Base-by-base conservation (phyloP, 768 basidiomycete genomes). In the Pilatotrama ljubarskyi region DNA sequence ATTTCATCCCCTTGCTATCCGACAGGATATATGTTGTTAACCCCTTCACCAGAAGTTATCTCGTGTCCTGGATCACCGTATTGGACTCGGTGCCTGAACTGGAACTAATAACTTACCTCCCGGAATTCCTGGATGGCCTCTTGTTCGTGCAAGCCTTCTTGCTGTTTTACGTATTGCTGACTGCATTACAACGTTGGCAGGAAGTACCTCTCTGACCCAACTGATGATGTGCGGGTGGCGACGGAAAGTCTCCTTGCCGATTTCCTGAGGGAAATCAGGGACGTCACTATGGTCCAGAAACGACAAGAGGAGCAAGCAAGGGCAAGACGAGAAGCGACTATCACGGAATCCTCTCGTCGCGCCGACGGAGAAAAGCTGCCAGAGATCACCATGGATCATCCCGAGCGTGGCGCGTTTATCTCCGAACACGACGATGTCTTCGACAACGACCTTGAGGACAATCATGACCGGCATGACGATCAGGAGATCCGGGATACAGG, bases 11-110 rank as follows among this genome's bases (percentile, higher is more conserved):
- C 20, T 79, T 99, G 25, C 82, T 99, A 7, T 84, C 88, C 49
- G 96, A 98, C 64, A 83, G 97, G 62, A 94, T 98, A 52, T 91
- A 95, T 67, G 97, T 98, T 64, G 78, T 98, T 70, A 95, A 89
- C 70, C 96, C 97, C 0, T 95, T 96, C 72, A 96, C 97, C 0
- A 80, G 97, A 61, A 96, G 88, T 71, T 98, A 95, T 72, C 83
- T 99, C n/a, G 93, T 97, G 35, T 90, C 91, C 1, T 99, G 97
- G 97, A 92, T 98, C 59, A 92, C 84, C 42, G 91, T 97, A 4
- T 82, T 99, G 44, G 95, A 98, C 70, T 95, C 94, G 18, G 92
- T 98, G 4, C 97, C 97, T 11, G 97, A 99, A 69, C 78, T 99
- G 54, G 96, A 98, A 71, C 82, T 99, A 44, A 90, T 98, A 46